Conservation (phyloP, 805 yeast species). For the Ogataea nakhonphanomensis region DNA sequence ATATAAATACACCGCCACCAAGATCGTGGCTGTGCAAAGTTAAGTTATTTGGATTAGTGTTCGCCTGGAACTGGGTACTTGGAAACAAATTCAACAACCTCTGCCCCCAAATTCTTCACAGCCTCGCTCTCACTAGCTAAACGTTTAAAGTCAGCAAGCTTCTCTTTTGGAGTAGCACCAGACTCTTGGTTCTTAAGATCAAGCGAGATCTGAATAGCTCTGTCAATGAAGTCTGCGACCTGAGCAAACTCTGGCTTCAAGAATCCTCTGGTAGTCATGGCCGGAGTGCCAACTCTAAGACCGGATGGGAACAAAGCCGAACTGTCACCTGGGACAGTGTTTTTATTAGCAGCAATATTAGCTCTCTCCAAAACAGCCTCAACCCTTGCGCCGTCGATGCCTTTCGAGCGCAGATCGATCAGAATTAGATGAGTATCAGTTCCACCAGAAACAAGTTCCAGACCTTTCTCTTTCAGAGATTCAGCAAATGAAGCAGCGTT, state of each 20-base stretch:
- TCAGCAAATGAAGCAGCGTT: slow-evolving; percentile 78
- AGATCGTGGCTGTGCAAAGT: neutral
- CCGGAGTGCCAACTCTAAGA: slow-evolving; percentile 95
- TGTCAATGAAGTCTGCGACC: slow-evolving; percentile 77
- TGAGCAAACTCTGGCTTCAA: slow-evolving; percentile 70
- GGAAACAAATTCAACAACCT: slow-evolving; percentile 70
- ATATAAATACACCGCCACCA: slow-evolving; percentile 8
- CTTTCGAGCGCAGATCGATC: slow-evolving; percentile 72
- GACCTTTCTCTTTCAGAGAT: slow-evolving; percentile 62
- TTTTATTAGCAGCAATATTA: slow-evolving; percentile 93
- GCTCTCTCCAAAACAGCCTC: slow-evolving; percentile 85
- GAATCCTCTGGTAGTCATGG: slow-evolving; percentile 97
- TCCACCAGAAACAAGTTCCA: slow-evolving; percentile 83
- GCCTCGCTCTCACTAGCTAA: slow-evolving; percentile 62
- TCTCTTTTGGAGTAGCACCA: slow-evolving; percentile 55
- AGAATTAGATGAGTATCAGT: slow-evolving; percentile 93
- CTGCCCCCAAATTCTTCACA: slow-evolving; percentile 57
- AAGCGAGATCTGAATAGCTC: slow-evolving; percentile 69
- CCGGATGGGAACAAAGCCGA: slow-evolving; percentile 97
- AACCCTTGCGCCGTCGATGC: slow-evolving; percentile 93
- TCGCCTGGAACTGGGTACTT: slow-evolving; percentile 90
- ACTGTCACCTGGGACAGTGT: slow-evolving; percentile 94
- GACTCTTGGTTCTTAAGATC: slow-evolving; percentile 55
- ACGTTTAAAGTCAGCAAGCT: slow-evolving; percentile 66
- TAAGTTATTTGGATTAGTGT: slow-evolving; percentile 24